phyloP scores from a whole-genome alignment of 2,329 filamentous ascomycete genomes.

The Aureobasidium uvarum region DNA sequence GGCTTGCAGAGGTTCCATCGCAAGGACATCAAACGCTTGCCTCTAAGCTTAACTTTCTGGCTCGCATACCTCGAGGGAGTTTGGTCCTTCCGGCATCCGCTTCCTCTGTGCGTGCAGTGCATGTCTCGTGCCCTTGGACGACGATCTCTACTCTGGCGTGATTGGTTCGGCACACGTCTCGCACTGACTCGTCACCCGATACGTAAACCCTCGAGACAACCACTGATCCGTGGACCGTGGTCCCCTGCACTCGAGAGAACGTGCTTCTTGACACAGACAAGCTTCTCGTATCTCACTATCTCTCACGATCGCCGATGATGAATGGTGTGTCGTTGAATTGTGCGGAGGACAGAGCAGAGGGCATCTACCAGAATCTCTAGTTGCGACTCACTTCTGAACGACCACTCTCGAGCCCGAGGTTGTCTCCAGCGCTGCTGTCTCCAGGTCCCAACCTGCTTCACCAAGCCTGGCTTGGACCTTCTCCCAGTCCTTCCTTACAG shows the following conservation, averaged over 20 bases:
- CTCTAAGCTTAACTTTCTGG: slow-evolving; percentile 6
- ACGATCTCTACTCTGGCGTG: slow-evolving; percentile 1
- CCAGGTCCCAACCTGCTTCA: slow-evolving; percentile 64
- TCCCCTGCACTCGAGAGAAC: neutral
- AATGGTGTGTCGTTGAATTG: neutral
- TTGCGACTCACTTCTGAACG: slow-evolving; percentile 13
- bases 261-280: slow-evolving; percentile 19
- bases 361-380: neutral
- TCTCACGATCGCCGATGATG: slow-evolving; percentile 15
- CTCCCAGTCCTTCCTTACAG: slow-evolving; percentile 19
- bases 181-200: slow-evolving; percentile 23
- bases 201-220: slow-evolving; percentile 16
- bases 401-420: slow-evolving; percentile 48
- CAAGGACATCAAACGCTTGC: slow-evolving; percentile 16
- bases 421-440: slow-evolving; percentile 65
- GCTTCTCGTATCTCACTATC: slow-evolving; percentile 15
- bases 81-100: neutral
- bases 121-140: slow-evolving; percentile 5
- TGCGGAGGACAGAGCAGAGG: neutral
- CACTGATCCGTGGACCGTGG: slow-evolving; percentile 20
- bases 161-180: slow-evolving; percentile 19
- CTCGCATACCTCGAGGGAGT: neutral
- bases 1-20: slow-evolving; percentile 9
- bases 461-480: slow-evolving; percentile 37
- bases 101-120: neutral